Evolutionary conservation across 2,329 filamentous ascomycete genomes (phyloP), one percentile per base, ranked within the genome.

Genomic region (Aaosphaeria arxii): DNA sequence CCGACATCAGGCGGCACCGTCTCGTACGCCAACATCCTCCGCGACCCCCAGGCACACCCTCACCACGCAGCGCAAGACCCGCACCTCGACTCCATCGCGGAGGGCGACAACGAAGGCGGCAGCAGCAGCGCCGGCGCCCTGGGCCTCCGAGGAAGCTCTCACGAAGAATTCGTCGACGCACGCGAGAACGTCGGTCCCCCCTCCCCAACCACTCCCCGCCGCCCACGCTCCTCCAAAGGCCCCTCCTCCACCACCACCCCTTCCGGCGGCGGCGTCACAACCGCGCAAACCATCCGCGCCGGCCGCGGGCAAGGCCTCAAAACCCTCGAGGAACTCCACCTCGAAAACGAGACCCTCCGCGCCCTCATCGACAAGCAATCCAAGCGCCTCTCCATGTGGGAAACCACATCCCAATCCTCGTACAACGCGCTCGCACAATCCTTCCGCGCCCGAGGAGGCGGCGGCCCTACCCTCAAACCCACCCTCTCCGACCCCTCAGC

Each of bases 1-100:
- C 94, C 92, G 4, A 88, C 89, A 0, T 90, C 88, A 13, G 92
- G 94, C 5, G 91, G 92, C 54, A 96, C 91, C 3, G 87, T 91
- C 51, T 94, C 91, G 0, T 99, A 97, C 64, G 91, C 94, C 40
- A 91, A 88, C 53, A 96, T 99, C 45, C 76, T 96, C 17, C 57
- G 68, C 50, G 52, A 70, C 62, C 62, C 59, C 38, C 61, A 58
- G 49, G 52, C 57, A 5, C 49, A 59, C 46, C 69, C 44, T 2
- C 63, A 47, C 53, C 63, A 64, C 36, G 75, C 76, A 50, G 74
- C 63, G 3, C 55, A 80, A 3, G 81, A 85, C n/a, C 81, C 59
- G 35, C 54, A 61, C 32, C 61, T 64, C 38, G 54, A 58, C 42
- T 60, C 65, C 45, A 69, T 71, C 17, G 65, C 66, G 39, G 69